Evolutionary conservation across 2,329 filamentous ascomycete genomes (phyloP), one percentile per base, ranked within the genome.

Genomic region (Elsinoe australis): DNA sequence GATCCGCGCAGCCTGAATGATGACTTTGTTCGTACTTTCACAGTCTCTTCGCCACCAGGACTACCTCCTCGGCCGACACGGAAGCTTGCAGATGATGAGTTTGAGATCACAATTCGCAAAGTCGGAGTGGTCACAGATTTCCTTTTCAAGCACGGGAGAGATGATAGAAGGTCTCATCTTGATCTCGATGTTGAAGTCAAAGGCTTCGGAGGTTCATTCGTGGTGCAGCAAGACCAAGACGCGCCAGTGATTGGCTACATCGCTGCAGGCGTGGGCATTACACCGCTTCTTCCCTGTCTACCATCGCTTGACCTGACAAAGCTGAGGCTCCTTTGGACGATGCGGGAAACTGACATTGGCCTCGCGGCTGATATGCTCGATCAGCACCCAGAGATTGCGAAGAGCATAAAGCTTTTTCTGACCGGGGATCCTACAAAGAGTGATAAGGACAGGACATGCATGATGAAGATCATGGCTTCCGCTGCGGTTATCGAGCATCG

Each of bases 11-110:
- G 80, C 56, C 63, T 94, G 12, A 95, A 94, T 57, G 87, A 94
- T 60, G 87, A 95, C 60, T 89, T 79, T 53, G 71, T 92, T 3
- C 72, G 87, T 21, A 94, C 87, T 0, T 94, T 94, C 59, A 94
- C 87, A 1, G 74, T 94, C 0, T 85, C 83, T 1, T 85, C 75
- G 2, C 64, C 69, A 1, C 77, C 80, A 0, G 56, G 57, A 29
- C 41, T 49, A 21, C 54, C 57, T n/a, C 59, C 60, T 1, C 49
- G 54, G 17, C 58, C 61, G 2, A 55, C 48, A 3, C 46, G 49
- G 14, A 50, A 51, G 14, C 54, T 59, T 1, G 51, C 54, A 2
- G 59, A 61, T 2, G 58, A 70, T 28, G 72, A 80, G 56, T 74
- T 92, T 49, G 80, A 89, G 56, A 82, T 94, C 53, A 90, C 85